Percentiles rank a stretch among this genome's conserved stretches.
phyloP scores from a whole-genome alignment of 83 land plant species.

The Picea engelmannii region DNA sequence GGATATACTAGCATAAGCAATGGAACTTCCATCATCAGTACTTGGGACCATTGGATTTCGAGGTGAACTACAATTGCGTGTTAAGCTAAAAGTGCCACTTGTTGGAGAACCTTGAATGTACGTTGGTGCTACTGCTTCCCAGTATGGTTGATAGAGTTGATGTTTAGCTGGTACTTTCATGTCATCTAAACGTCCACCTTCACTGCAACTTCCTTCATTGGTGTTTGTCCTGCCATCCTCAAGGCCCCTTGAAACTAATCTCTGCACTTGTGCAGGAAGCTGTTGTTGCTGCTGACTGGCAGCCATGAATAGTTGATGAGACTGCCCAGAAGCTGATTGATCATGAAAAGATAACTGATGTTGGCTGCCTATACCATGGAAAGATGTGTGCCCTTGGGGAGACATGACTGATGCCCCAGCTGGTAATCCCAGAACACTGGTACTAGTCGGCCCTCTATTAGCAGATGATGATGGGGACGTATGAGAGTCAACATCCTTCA shows the following conservation, averaged over 20 bases:
- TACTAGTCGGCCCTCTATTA: not conserved
- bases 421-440: not conserved
- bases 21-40: too few relatives aligned
- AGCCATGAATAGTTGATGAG: not conserved
- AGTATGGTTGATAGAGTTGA: not conserved
- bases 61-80: too few relatives aligned
- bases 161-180: not conserved
- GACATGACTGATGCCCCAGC: not conserved
- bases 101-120: conserved; percentile 1
- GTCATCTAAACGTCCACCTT: not conserved
- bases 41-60: too few relatives aligned
- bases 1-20: too few relatives aligned
- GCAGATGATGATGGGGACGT: not conserved
- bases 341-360: not conserved
- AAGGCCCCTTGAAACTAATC: not conserved
- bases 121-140: not conserved
- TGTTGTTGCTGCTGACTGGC: not conserved
- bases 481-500: not conserved
- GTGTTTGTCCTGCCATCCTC: not conserved
- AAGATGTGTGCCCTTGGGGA: not conserved
- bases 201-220: not conserved
- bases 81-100: not conserved
- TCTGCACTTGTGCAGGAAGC: not conserved
- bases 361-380: not conserved
- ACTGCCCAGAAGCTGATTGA: not conserved